Evolutionary conservation across 345 rosid species (phyloP).

Genomic region (Microthlaspi erraticum): DNA sequence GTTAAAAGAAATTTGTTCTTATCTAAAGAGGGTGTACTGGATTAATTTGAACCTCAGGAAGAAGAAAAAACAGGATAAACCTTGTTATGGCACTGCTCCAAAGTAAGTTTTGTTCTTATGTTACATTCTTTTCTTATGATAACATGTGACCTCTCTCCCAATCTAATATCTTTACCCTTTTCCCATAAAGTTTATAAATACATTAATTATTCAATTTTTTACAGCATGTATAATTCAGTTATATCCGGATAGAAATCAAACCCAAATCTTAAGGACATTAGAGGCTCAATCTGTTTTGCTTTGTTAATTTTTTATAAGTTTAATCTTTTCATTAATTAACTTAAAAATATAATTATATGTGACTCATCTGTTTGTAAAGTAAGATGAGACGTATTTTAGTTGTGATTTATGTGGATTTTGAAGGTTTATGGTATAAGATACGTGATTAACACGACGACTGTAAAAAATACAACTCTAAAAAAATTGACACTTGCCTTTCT

Average conservation of each 20-base stretch:
- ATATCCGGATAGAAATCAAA: not conserved
- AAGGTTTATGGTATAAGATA: not conserved
- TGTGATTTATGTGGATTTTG: conserved; percentile 17
- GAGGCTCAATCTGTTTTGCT: not conserved
- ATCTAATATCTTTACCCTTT: conserved; percentile 4
- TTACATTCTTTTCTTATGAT: conserved; percentile 40
- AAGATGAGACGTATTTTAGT: conserved; percentile 8
- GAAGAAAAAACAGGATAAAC: conserved; percentile 43
- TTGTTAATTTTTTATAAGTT: not conserved
- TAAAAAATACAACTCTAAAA: not conserved
- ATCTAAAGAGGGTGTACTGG: conserved; percentile 39
- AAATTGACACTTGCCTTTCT: not conserved
- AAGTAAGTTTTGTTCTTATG: conserved; percentile 47
- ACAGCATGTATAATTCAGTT: not conserved
- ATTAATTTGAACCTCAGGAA: conserved; percentile 33
- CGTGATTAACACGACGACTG: not conserved
- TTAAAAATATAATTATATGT: not conserved
- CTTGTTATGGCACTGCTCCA: conserved; percentile 42
- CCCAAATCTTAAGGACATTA: not conserved
- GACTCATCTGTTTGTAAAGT: not conserved
- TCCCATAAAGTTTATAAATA: not conserved
- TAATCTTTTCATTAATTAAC: not conserved
- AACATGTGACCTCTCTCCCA: conserved; percentile 43
- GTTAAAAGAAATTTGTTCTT: not conserved
- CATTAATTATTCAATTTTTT: not conserved